Conservation (phyloP, 371 early-diverging fungal species). For the Mucor piriformis region DNA sequence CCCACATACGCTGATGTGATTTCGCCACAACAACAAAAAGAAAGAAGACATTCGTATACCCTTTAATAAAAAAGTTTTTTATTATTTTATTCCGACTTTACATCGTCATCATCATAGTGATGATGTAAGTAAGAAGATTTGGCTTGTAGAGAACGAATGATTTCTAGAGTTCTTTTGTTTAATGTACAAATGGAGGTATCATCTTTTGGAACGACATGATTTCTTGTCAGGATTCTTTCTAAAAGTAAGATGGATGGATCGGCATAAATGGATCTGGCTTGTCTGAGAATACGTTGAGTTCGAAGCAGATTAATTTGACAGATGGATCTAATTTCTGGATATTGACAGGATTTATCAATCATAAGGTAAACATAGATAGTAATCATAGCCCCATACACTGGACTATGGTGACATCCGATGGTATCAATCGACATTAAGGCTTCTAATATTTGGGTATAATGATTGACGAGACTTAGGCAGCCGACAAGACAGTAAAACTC, state of each 20-base stretch:
- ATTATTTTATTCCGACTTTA: background rate
- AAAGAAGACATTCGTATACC: slow-evolving; percentile 8
- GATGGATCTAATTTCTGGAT: slow-evolving; percentile 24
- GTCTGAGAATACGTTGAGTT: slow-evolving; percentile 30
- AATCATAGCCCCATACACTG: slow-evolving; percentile 35
- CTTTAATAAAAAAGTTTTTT: background rate
- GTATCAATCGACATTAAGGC: slow-evolving; percentile 30
- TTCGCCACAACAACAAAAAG: background rate
- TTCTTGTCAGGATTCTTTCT: slow-evolving; percentile 28
- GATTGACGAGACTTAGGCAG: slow-evolving; percentile 25
- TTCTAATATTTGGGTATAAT: slow-evolving; percentile 43
- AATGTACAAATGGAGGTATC: slow-evolving; percentile 20
- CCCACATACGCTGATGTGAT: slow-evolving; percentile 14
- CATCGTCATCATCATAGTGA: slow-evolving; percentile 5
- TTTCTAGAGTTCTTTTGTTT: slow-evolving; percentile 3
- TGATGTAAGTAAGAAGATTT: slow-evolving; percentile 13
- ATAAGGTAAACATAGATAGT: slow-evolving; percentile 34
- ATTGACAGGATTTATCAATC: slow-evolving; percentile 19
- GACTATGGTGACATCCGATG: slow-evolving; percentile 42
- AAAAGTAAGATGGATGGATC: slow-evolving; percentile 35
- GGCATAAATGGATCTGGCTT: slow-evolving; percentile 22
- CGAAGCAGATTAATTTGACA: slow-evolving; percentile 42
- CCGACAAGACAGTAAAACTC: slow-evolving; percentile 33
- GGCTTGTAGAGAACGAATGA: slow-evolving; percentile 16
- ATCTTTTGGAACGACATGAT: slow-evolving; percentile 9